Percentiles rank a stretch among this genome's conserved stretches.
These are phyloP conservation scores for Borovskyia barvae DNA, from an alignment of 208 protist species.

Conservation along the genomic window DNA sequence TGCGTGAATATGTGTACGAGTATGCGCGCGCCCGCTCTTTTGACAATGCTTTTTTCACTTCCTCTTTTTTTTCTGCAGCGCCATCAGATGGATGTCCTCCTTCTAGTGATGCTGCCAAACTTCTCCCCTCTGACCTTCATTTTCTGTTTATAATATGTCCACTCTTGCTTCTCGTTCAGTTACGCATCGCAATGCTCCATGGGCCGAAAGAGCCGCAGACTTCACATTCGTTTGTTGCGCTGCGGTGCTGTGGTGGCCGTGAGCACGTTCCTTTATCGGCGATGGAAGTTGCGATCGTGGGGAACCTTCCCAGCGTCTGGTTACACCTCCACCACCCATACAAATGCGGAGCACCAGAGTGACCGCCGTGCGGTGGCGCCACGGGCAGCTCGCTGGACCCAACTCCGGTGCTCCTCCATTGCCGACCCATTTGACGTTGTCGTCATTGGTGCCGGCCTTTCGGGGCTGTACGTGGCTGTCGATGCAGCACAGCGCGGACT, in stretches of 20 bases:
- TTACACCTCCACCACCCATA: not conserved
- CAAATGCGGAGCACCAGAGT: not conserved
- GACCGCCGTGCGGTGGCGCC: not conserved
- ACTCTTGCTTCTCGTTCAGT: too few species aligned
- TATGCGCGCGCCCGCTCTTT: too few species aligned
- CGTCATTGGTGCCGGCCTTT: constrained; percentile 70
- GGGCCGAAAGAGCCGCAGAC: constrained; percentile 36
- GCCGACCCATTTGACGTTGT: constrained; percentile 61
- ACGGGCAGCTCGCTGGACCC: constrained; percentile 18
- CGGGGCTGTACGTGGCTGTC: constrained; percentile 75
- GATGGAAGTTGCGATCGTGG: constrained; percentile 52
- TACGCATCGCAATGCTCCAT: too few species aligned
- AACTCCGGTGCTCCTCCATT: constrained; percentile 18
- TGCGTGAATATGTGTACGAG: too few species aligned
- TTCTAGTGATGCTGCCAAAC: too few species aligned
- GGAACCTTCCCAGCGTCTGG: constrained; percentile 17
- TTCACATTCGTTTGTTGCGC: constrained; percentile 34
- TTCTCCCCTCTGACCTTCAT: too few species aligned
- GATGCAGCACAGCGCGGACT: constrained; percentile 82
- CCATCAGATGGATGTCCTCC: too few species aligned
- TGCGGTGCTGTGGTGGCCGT: constrained; percentile 12
- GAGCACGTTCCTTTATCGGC: constrained; percentile 25
- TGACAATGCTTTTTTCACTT: too few species aligned
- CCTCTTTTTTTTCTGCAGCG: too few species aligned
- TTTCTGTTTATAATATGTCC: not conserved